These are phyloP conservation scores for Crithidia thermophila DNA, from an alignment of 208 protist species.

Conservation along the genomic window DNA sequence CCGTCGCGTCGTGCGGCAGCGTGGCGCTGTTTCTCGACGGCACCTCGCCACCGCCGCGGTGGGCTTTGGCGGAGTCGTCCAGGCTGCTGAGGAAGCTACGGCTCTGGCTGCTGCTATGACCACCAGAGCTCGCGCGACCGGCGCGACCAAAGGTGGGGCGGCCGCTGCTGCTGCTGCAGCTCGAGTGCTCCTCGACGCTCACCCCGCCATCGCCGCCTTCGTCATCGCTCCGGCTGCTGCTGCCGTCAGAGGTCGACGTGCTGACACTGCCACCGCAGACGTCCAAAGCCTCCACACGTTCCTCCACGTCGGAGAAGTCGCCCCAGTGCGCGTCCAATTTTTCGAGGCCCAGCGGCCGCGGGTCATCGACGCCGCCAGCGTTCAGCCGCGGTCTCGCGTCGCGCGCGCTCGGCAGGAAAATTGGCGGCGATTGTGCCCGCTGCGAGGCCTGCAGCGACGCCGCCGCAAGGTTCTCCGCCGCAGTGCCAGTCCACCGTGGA, in stretches of 20 bases:
- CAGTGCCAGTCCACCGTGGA: conserved; percentile 4
- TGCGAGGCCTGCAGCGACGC: neutral
- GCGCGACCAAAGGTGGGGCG: neutral
- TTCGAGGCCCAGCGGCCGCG: too few species aligned
- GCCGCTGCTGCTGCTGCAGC: conserved; percentile 10
- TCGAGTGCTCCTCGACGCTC: conserved; percentile 9
- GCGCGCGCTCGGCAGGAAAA: conserved; percentile 2
- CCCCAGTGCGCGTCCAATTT: neutral
- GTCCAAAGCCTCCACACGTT: neutral
- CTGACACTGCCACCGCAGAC: neutral
- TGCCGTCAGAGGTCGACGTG: neutral
- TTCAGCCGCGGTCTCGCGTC: neutral
- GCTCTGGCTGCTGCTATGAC: conserved; percentile 9
- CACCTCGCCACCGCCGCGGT: conserved; percentile 8
- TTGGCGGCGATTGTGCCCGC: neutral
- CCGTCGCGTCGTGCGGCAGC: neutral
- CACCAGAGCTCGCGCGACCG: neutral
- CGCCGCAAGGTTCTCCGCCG: neutral
- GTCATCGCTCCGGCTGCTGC: neutral
- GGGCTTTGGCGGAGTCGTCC: neutral
- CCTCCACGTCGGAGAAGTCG: conserved; percentile 2
- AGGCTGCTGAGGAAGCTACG: conserved; percentile 5
- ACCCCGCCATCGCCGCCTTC: neutral
- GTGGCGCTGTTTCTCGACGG: neutral
- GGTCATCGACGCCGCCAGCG: neutral